These are phyloP conservation scores for Aspergillus terreus DNA, from an alignment of 2,329 filamentous ascomycete species.

Conservation along the genomic window DNA sequence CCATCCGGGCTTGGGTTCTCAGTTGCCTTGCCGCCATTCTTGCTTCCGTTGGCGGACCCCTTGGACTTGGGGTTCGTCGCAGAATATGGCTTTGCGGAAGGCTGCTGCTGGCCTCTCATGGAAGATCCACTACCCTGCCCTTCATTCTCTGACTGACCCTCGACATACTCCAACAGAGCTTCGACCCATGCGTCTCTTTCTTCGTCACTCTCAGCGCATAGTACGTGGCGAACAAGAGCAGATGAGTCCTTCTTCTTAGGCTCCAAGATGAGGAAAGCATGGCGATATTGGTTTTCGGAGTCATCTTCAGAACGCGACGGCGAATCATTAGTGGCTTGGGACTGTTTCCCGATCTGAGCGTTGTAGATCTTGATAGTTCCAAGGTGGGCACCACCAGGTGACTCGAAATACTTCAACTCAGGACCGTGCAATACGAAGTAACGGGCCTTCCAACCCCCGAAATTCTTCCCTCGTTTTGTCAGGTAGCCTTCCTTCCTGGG, in stretches of 20 bases:
- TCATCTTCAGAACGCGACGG: constrained; percentile 66
- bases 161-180: constrained; percentile 82
- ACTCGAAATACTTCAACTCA: constrained; percentile 84
- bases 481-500: constrained; percentile 83
- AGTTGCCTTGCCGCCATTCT: constrained; percentile 29
- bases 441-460: constrained; percentile 94
- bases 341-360: constrained; percentile 93
- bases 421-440: constrained; percentile 68
- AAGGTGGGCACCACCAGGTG: constrained; percentile 81
- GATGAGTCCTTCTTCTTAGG: constrained; percentile 93
- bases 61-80: constrained; percentile 22
- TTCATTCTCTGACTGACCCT: constrained; percentile 43
- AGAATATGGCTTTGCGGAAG: constrained; percentile 14
- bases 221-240: constrained; percentile 83
- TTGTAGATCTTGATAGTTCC: constrained; percentile 89
- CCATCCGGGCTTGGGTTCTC: constrained; percentile 39
- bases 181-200: constrained; percentile 96
- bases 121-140: constrained; percentile 14
- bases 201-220: constrained; percentile 90
- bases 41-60: constrained; percentile 20
- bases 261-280: constrained; percentile 91
- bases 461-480: constrained; percentile 96
- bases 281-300: constrained; percentile 87
- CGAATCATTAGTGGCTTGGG: constrained; percentile 60
- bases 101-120: constrained; percentile 17